These are phyloP conservation scores for Sphaceloma murrayae DNA, from an alignment of 2,329 filamentous ascomycete genomes.

Conservation along the genomic window DNA sequence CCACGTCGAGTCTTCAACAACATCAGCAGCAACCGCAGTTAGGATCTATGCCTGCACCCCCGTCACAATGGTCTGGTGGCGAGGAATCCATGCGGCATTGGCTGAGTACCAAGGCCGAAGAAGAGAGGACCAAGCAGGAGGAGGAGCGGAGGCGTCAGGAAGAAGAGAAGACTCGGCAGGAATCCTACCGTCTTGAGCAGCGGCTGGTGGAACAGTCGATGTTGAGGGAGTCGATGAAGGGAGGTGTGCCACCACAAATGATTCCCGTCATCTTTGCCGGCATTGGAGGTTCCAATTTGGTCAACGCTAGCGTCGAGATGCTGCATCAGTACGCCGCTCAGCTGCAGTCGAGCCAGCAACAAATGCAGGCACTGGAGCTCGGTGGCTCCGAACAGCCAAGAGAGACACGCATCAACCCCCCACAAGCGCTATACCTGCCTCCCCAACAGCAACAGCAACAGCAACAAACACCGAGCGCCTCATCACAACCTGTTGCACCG, in stretches of 20 bases:
- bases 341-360: conserved; percentile 36
- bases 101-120: conserved; percentile 42
- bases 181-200: conserved; percentile 41
- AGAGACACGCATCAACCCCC: conserved; percentile 35
- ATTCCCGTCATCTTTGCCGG: conserved; percentile 47
- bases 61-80: conserved; percentile 40
- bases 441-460: conserved; percentile 25
- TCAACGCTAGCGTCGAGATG: conserved; percentile 41
- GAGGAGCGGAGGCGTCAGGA: conserved; percentile 46
- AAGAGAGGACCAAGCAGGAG: conserved; percentile 45
- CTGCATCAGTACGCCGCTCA: conserved; percentile 42
- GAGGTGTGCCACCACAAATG: conserved; percentile 43
- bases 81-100: conserved; percentile 45
- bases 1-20: conserved; percentile 27
- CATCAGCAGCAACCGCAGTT: conserved; percentile 24
- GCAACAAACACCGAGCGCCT: conserved; percentile 18
- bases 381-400: conserved; percentile 36
- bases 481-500: conserved; percentile 26
- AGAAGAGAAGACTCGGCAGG: conserved; percentile 45
- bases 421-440: conserved; percentile 23
- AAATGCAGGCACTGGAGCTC: conserved; percentile 28
- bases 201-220: conserved; percentile 45
- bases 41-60: conserved; percentile 35
- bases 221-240: conserved; percentile 43
- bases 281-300: conserved; percentile 40